Percentiles rank a stretch among this genome's conserved stretches.
Evolutionary conservation across 1,284 basidiomycete species (phyloP).

Genomic region (Moniliophthora roreri): DNA sequence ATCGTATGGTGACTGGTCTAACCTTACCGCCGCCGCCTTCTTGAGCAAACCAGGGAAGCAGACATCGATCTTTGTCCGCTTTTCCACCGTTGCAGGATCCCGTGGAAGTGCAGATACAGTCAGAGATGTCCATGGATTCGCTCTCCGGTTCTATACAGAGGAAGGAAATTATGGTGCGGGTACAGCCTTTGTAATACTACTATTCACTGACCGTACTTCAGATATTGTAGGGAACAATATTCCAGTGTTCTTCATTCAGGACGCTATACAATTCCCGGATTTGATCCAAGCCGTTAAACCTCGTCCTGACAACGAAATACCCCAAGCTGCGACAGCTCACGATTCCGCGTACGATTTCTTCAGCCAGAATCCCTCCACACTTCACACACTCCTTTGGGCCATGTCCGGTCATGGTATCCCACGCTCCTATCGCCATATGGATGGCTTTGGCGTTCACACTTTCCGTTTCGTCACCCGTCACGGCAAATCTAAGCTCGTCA

Average conservation of each 20-base stretch:
- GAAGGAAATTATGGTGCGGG: slow-evolving; percentile 11
- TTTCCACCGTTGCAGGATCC: slow-evolving; percentile 18
- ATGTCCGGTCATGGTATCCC: slow-evolving; percentile 8
- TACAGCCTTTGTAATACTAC: neutral
- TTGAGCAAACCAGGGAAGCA: slow-evolving; percentile 17
- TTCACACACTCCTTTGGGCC: slow-evolving; percentile 3
- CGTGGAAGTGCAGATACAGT: slow-evolving; percentile 16
- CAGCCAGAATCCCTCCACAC: slow-evolving; percentile 6
- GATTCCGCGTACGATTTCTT: slow-evolving; percentile 11
- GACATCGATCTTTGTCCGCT: slow-evolving; percentile 17
- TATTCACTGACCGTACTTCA: neutral
- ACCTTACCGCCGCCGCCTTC: slow-evolving; percentile 10
- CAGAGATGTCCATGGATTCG: slow-evolving; percentile 18
- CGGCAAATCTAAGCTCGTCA: slow-evolving; percentile 8
- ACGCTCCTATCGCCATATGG: slow-evolving; percentile 8
- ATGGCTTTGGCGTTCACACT: slow-evolving; percentile 11
- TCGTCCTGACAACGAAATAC: slow-evolving; percentile 9
- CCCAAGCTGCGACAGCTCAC: slow-evolving; percentile 6
- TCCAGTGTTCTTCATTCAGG: too few relatives aligned
- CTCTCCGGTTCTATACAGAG: slow-evolving; percentile 8
- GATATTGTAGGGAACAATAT: slow-evolving; percentile 13
- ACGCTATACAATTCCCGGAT: slow-evolving; percentile 10
- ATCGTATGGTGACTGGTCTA: slow-evolving; percentile 16
- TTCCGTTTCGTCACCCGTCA: slow-evolving; percentile 9
- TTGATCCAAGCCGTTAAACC: slow-evolving; percentile 9